Base-by-base conservation (phyloP, 306 rosid genomes). In the Phaseolus lunatus region DNA sequence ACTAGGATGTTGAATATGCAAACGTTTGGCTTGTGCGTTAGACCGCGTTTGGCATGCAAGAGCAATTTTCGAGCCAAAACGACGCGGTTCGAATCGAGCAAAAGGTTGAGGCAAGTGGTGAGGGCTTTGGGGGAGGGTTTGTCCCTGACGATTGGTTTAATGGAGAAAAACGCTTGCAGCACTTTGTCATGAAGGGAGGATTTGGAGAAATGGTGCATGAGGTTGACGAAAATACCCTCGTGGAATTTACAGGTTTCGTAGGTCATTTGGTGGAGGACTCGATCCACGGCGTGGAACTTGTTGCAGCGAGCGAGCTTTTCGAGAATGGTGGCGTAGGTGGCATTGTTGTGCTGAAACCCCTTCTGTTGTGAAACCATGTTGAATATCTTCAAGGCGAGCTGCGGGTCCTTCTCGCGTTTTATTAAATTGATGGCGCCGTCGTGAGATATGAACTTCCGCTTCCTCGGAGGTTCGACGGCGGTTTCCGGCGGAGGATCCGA, bases 1-100 rank as follows among this genome's bases (percentile, higher is more conserved):
- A 94, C 89, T 61, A 94, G 83, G 68, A 94, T 94, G 77, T 92
- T 94, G 77, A 85, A 91, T 45, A 94, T 82, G 80, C 97, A 94
- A 0, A 88, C 84, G 14, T 94, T 94, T n/a, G 93, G 96, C 86
- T 74, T 86, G 54, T 85, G 67, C 19, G 72, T 64, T 27, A 92
- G 84, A 52, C 70, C 83, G 72, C 89, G 85, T 80, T 80, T 86
- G 16, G 91, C 83, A 83, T 88, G 86, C 61, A 84, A 58, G 50
- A 94, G 96, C 76, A 92, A 80, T 52, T 89, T 26, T 45, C 86
- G 88, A n/a, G 88, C 90, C 82, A 92, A 85, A 85, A 85, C 93
- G 81, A 92, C 82, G 80, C 74, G 88, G 44, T 84, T 67, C 1
- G 91, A 73, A n/a, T 92, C 93, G 11, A 94, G 83, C 48, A 94